Base-by-base conservation (phyloP, 2,329 filamentous ascomycete species). In the Microdochium paspali region DNA sequence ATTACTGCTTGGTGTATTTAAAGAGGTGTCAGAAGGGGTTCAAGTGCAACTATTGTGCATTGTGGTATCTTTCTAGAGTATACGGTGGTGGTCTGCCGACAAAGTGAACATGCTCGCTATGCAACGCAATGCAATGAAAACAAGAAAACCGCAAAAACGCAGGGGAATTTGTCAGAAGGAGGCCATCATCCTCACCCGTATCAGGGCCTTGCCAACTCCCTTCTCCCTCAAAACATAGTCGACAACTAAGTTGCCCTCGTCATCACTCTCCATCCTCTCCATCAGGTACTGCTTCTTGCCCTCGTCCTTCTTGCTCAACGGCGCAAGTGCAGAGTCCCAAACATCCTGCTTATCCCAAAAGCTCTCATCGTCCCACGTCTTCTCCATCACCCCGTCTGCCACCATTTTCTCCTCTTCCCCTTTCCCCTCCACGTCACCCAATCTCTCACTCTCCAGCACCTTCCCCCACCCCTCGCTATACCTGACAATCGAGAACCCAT, bases 401-500 rank as follows among this genome's bases (percentile, higher is more conserved):
- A 65, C 63, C 26, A 56, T 55, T 7, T 56, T 53, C 4, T 58
- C 59, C 4, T 63, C 47, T 2, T 56, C 50, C 31, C 56, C 54
- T 23, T 62, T 58, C 48, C 52, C 49, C 18, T 18, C 6, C 35
- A 18, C 15, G n/a, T 15, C 18, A 9, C 9, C 35, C 3, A 21
- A 7, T 9, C 18, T 21, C n/a, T 40, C 35, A 7, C 13, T 13
- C 26, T 13, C 13, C 26, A 28, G 7, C 26, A 40, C 15, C 12
- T 20, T 15, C 13, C 35, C 13, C n/a, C 23, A 40, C 35, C 35
- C 35, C 9, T 3, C 18, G 42, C 50, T 47, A 24, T 71, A 68
- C 44, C 61, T 61, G 44, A 69, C 58, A 44, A 71, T 58, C 4
- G 66, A 70, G 51, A 63, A 71, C 1, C 69, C 69, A 49, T 71